Evolutionary conservation across 352 stramenopile genomes (phyloP).

Genomic region (Phytopythium oedochilum): DNA sequence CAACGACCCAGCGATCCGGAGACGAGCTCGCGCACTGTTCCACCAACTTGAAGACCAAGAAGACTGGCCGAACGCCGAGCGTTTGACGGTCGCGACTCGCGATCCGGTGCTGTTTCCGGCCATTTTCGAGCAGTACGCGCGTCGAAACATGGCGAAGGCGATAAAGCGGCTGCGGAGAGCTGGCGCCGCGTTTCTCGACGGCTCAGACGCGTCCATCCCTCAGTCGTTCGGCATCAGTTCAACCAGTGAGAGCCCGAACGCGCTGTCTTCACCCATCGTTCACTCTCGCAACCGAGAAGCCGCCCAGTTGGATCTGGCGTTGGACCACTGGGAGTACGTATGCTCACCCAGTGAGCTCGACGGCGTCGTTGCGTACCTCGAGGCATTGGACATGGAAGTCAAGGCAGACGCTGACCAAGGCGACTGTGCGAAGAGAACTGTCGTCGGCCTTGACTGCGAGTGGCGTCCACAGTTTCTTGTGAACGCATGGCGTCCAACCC

Average conservation of each 20-base stretch:
- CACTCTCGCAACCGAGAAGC: constrained; percentile 21
- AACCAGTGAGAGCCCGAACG: not conserved
- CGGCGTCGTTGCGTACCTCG: constrained; percentile 17
- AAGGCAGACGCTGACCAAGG: not conserved
- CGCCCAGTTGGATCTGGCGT: not conserved
- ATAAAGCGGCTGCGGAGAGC: constrained; percentile 45
- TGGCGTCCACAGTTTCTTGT: constrained; percentile 49
- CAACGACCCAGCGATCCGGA: not conserved
- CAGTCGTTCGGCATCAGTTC: not conserved
- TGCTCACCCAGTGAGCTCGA: constrained; percentile 17
- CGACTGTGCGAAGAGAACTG: constrained; percentile 8
- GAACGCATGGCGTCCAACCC: constrained; percentile 6
- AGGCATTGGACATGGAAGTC: constrained; percentile 4
- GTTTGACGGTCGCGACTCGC: constrained; percentile 15
- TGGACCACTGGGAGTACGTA: constrained; percentile 26
- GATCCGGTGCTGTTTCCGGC: constrained; percentile 23
- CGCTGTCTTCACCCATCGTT: constrained; percentile 10
- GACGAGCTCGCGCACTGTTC: constrained; percentile 14
- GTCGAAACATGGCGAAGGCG: constrained; percentile 44
- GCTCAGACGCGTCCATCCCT: too few relatives aligned
- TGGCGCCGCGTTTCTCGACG: not conserved
- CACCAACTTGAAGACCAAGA: constrained; percentile 22
- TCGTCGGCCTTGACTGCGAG: constrained; percentile 62
- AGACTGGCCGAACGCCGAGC: constrained; percentile 49
- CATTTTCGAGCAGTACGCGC: constrained; percentile 23